A percentile compares a stretch with the other conserved stretches of the same genome.
Evolutionary conservation across 73 alveolate genomes (phyloP).

Genomic region (Effrenium voratum): DNA sequence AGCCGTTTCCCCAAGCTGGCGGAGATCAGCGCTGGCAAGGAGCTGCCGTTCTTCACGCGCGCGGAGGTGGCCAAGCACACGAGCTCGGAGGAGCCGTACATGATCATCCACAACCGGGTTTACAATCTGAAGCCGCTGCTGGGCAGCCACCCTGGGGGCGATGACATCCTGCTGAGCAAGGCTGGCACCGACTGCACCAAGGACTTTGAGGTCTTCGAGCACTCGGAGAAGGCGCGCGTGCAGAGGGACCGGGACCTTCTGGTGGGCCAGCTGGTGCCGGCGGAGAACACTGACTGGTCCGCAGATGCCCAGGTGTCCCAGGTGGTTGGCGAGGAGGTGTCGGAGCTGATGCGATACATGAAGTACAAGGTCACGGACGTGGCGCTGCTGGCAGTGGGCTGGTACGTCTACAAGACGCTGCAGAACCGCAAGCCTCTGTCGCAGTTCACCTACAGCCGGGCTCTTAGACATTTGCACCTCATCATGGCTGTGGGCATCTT

Average conservation of each 20-base stretch:
- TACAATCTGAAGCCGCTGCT: slow-evolving; percentile 83
- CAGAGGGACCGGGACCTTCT: slow-evolving; percentile 79
- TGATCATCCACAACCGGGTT: slow-evolving; percentile 93
- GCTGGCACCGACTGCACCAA: slow-evolving; percentile 82
- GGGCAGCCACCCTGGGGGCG: slow-evolving; percentile 91
- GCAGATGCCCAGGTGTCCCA: slow-evolving; percentile 58
- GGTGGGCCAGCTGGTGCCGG: slow-evolving; percentile 92
- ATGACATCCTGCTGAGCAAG: slow-evolving; percentile 84
- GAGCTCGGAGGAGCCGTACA: slow-evolving; percentile 33
- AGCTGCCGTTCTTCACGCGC: slow-evolving; percentile 60
- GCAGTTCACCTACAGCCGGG: slow-evolving; percentile 89
- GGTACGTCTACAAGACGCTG: slow-evolving; percentile 70
- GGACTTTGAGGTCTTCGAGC: slow-evolving; percentile 92
- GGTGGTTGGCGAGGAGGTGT: slow-evolving; percentile 79
- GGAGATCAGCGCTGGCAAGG: slow-evolving; percentile 23
- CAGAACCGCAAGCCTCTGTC: slow-evolving; percentile 87
- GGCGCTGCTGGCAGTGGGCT: not conserved
- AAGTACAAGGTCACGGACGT: slow-evolving; percentile 68
- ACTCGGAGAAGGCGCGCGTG: slow-evolving; percentile 81
- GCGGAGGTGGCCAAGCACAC: slow-evolving; percentile 86
- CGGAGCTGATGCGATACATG: slow-evolving; percentile 76
- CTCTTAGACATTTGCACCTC: slow-evolving; percentile 50
- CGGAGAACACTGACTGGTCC: slow-evolving; percentile 82
- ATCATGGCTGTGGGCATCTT: slow-evolving; percentile 83
- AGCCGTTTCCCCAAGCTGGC: slow-evolving; percentile 50